Base-by-base conservation (phyloP, 2,329 filamentous ascomycete genomes). In the Podosphaera aphanis region DNA sequence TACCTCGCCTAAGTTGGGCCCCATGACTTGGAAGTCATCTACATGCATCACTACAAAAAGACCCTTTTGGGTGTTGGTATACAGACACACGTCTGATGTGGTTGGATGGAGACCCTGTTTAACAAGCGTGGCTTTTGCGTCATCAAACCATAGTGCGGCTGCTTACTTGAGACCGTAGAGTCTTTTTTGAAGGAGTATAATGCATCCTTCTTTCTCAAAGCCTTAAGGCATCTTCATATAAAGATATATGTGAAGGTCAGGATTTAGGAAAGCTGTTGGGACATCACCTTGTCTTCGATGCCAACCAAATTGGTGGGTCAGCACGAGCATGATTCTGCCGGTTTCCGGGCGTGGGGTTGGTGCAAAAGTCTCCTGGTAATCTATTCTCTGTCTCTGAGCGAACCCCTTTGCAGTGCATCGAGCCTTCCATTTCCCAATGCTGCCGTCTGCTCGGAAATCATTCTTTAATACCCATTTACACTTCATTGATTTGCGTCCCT, bases 401-500 rank as follows among this genome's bases (percentile, higher is more conserved):
- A 31, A 43, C 10, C 39, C 21, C 21, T 42, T 42, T 11, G 15
- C 39, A 15, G 39, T 42, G 21, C 39, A 42, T 4, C 41, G 25
- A 18, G 41, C 23, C n/a, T 33, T 43, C 7, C 20, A 43, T 43
- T 43, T 43, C 19, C 33, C 23, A 1, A 43, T 33, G 6, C 20
- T 16, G 23, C 41, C 41, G 2, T 33, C 20, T 1, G 41, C 23
- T 11, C 31, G 23, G 33, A 43, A 33, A 23, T 43, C 33, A n/a
- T 33, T 43, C 16, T 43, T 43, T n/a, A 43, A 43, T 3, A 43
- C 41, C 25, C 41, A 43, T 16, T 43, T 43, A 18, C n/a, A 29
- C 33, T 43, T 43, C 25, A 43, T 29, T 5, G 41, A n/a, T 29
- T n/a, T 43, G 25, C 41, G 41, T 1, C 25, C 41, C 33, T 43